Conservation (phyloP, 352 stramenopile genomes). For the Pythium angustatum region DNA sequence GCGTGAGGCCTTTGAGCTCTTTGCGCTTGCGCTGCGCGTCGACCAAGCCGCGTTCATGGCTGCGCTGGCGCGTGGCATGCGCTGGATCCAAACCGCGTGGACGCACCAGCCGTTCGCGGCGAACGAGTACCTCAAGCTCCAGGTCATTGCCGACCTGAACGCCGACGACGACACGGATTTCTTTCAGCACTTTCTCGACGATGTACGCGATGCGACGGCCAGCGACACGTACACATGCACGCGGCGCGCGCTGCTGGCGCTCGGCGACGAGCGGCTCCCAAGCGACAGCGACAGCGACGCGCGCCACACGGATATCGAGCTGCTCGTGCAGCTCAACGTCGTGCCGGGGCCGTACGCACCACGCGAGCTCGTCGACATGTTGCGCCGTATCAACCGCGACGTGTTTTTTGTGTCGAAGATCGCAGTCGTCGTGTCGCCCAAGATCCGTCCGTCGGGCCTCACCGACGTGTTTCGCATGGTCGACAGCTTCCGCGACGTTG, state of each 20-base stretch:
- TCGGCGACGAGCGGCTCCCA: background rate
- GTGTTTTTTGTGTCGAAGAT: constrained; percentile 4
- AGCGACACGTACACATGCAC: background rate
- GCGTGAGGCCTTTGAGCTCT: constrained; percentile 6
- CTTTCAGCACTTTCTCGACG: background rate
- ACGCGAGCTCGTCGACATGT: background rate
- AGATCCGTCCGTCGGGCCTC: background rate
- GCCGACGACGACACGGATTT: background rate
- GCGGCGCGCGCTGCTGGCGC: background rate
- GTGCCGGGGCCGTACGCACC: background rate
- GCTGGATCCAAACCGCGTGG: background rate
- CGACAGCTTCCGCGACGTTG: background rate
- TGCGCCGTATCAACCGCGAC: background rate
- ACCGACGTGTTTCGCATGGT: background rate
- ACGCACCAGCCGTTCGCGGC: background rate
- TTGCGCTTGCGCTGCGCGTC: background rate
- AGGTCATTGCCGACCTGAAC: background rate
- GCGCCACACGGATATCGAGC: background rate
- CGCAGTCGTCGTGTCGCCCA: background rate
- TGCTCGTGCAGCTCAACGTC: background rate
- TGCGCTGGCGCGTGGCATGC: background rate
- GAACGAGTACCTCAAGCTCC: background rate
- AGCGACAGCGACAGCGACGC: background rate
- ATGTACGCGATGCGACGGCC: background rate
- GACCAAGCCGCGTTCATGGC: background rate